phyloP scores from a whole-genome alignment of 2,329 filamentous ascomycete species.

The Aphanoascus verrucosus region DNA sequence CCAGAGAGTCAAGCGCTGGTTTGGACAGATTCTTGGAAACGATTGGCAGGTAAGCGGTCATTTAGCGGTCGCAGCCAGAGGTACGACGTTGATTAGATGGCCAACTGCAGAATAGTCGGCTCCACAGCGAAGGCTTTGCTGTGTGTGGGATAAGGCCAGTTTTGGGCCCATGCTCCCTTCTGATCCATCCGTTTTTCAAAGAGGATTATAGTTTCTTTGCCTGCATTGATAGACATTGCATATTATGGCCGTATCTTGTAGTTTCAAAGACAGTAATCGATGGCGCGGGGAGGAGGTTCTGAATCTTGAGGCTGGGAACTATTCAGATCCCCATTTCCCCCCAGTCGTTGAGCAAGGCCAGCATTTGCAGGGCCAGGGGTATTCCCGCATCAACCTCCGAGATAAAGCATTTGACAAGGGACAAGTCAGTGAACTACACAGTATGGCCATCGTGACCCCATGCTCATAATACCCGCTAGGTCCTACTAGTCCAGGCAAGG shows the following conservation, averaged over 20 bases:
- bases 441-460: constrained; percentile 5
- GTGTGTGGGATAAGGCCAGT: background rate
- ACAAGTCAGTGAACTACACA: background rate
- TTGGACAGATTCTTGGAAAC: background rate
- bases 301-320: background rate
- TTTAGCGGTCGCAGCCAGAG: constrained; percentile 8
- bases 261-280: background rate
- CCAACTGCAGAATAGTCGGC: constrained; percentile 8
- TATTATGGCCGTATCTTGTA: background rate
- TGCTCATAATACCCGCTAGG: constrained; percentile 8
- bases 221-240: background rate
- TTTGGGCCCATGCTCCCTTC: background rate
- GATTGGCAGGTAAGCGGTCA: constrained; percentile 10
- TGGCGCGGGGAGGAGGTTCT: background rate
- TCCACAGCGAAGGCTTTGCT: constrained; percentile 2
- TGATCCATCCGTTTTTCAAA: background rate
- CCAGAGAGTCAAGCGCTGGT: constrained; percentile 7
- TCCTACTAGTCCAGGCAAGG: constrained; percentile 6
- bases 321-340: background rate
- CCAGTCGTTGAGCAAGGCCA: background rate
- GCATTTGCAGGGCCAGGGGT: background rate
- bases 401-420: constrained; percentile 4
- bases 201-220: background rate
- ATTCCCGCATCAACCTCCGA: constrained; percentile 3
- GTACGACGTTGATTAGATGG: constrained; percentile 7